Percentiles rank a stretch among this genome's conserved stretches.
phyloP scores from a whole-genome alignment of 2,329 filamentous ascomycete species.

The Rhynchosporium agropyri region DNA sequence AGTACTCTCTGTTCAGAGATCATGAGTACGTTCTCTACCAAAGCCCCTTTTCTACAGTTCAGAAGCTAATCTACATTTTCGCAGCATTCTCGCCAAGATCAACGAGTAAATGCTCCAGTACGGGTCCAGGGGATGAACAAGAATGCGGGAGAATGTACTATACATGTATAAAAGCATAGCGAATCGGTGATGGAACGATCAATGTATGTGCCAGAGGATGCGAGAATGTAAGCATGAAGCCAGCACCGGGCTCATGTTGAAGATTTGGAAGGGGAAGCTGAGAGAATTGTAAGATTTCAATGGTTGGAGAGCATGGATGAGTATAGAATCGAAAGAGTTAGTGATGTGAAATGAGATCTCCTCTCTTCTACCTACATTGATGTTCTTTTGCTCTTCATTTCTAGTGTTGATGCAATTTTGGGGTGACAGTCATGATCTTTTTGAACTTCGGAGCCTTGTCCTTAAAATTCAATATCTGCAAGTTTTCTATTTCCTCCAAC shows the following conservation, averaged over 20 bases:
- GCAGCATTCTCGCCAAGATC: conserved; percentile 96
- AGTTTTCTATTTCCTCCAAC: too few relatives aligned
- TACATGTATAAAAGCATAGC: conserved; percentile 37
- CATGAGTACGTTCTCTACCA: conserved; percentile 75
- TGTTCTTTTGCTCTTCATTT: neutral
- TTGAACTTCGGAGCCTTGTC: neutral
- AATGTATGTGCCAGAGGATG: neutral
- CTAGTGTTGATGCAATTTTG: neutral
- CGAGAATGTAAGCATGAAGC: conserved; percentile 12
- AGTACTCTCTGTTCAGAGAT: conserved; percentile 95
- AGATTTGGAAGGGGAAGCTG: neutral
- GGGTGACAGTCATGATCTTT: neutral
- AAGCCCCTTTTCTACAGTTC: neutral
- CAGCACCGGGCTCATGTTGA: neutral
- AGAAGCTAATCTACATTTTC: conserved; percentile 10
- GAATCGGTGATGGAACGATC: conserved; percentile 20
- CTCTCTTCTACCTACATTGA: conserved; percentile 11
- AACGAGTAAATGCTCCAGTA: conserved; percentile 72
- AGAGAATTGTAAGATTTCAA: conserved; percentile 3
- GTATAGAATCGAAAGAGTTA: neutral
- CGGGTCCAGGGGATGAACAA: conserved; percentile 1
- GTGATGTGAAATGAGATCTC: conserved; percentile 22
- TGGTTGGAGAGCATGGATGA: neutral
- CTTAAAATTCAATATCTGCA: too few relatives aligned
- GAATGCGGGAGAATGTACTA: conserved; percentile 31